Conservation (phyloP, 441 rosid species). For the Adansonia rubrostipa region DNA sequence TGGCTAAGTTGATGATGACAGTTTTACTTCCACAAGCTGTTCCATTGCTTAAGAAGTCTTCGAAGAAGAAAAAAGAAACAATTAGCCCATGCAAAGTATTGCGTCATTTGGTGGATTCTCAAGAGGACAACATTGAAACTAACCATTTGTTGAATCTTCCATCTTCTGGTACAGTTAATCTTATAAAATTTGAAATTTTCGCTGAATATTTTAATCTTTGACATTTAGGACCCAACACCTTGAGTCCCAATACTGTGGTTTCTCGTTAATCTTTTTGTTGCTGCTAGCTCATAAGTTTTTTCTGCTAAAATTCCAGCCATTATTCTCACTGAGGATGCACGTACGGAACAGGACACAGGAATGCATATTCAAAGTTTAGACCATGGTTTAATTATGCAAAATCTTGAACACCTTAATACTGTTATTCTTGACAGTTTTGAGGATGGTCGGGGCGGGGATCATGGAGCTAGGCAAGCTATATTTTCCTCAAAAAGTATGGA, state of each 20-base stretch:
- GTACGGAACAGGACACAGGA: conserved; percentile 32
- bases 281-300: conserved; percentile 23
- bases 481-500: conserved; percentile 35
- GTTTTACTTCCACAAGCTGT: conserved; percentile 90
- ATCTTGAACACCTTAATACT: conserved; percentile 37
- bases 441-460: conserved; percentile 40
- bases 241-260: not conserved
- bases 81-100: conserved; percentile 32
- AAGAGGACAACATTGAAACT: conserved; percentile 35
- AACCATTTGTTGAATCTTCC: conserved; percentile 37
- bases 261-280: conserved; percentile 17
- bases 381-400: conserved; percentile 34
- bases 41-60: conserved; percentile 65
- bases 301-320: conserved; percentile 42
- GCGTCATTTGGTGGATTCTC: conserved; percentile 28
- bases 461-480: conserved; percentile 29
- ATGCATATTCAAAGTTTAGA: conserved; percentile 35
- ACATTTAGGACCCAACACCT: not conserved
- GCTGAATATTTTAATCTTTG: conserved; percentile 14
- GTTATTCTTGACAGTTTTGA: conserved; percentile 58
- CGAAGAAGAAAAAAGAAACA: conserved; percentile 49
- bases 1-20: conserved; percentile 76
- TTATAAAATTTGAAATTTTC: conserved; percentile 23
- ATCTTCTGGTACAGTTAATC: conserved; percentile 37
- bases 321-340: conserved; percentile 29